Evolutionary conservation across 352 stramenopile species (phyloP).

Genomic region (Phytophthora palmivora): DNA sequence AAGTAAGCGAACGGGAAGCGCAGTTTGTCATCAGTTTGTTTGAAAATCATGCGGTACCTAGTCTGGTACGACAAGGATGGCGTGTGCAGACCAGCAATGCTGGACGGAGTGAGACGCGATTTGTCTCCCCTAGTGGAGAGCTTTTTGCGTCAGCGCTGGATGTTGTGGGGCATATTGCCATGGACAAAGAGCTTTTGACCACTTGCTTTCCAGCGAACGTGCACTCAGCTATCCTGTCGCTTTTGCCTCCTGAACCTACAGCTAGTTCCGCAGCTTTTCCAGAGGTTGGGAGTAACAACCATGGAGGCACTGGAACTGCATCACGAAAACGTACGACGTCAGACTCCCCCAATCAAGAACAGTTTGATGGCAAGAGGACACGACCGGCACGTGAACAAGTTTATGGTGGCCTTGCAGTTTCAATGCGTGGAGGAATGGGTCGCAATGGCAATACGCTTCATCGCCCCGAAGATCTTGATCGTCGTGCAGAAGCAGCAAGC

Average conservation of each 20-base stretch:
- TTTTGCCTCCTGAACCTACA: constrained; percentile 51
- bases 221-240: constrained; percentile 72
- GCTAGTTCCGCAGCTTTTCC: constrained; percentile 3
- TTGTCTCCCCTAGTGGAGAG: constrained; percentile 40
- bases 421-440: constrained; percentile 8
- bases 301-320: constrained; percentile 15
- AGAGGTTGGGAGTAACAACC: constrained; percentile 16
- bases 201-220: constrained; percentile 80
- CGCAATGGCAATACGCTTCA: constrained; percentile 21
- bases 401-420: constrained; percentile 9
- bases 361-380: constrained; percentile 37
- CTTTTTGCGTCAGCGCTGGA: constrained; percentile 70
- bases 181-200: constrained; percentile 61
- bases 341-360: constrained; percentile 31
- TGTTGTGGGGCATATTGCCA: constrained; percentile 81
- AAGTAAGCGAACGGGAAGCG: constrained; percentile 77
- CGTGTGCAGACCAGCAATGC: constrained; percentile 49
- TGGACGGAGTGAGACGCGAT: constrained; percentile 32
- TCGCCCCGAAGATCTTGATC: constrained; percentile 21
- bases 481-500: constrained; percentile 23
- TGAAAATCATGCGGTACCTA: constrained; percentile 79
- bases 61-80: constrained; percentile 74
- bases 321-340: constrained; percentile 36
- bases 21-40: constrained; percentile 83
- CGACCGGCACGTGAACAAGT: constrained; percentile 34